Evolutionary conservation across 768 basidiomycete genomes (phyloP).

Genomic region (Rhizopogon roseolus): DNA sequence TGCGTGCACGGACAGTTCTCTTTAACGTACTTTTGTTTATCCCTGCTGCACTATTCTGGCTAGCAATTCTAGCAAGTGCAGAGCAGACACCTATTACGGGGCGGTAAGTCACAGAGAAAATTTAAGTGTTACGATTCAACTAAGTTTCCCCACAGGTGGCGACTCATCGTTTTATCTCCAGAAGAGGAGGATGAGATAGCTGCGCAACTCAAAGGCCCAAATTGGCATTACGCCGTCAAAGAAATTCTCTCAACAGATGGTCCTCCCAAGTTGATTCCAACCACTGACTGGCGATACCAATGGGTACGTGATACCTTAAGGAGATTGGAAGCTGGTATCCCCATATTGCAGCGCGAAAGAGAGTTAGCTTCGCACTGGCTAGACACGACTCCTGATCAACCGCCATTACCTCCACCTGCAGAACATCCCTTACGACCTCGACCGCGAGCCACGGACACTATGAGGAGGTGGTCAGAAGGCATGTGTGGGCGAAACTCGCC

Average conservation of each 20-base stretch:
- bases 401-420: constrained; percentile 77
- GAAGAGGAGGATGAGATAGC: constrained; percentile 91
- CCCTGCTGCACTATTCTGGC: constrained; percentile 59
- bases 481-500: constrained; percentile 39
- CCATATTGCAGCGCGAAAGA: constrained; percentile 56
- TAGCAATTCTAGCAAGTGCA: constrained; percentile 65
- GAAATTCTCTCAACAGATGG: constrained; percentile 71
- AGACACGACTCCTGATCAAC: constrained; percentile 41
- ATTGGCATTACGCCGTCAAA: constrained; percentile 83
- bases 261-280: constrained; percentile 57
- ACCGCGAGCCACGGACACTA: constrained; percentile 67
- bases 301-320: constrained; percentile 85
- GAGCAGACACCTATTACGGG: constrained; percentile 85
- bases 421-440: constrained; percentile 80
- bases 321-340: constrained; percentile 71
- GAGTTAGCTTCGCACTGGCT: constrained; percentile 55
- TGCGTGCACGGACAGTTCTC: constrained; percentile 44
- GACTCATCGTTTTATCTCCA: constrained; percentile 84
- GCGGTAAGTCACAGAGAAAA: constrained; percentile 43
- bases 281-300: constrained; percentile 81
- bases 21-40: constrained; percentile 54
- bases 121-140: background rate
- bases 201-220: constrained; percentile 71
- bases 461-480: constrained; percentile 53
- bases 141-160: constrained; percentile 51